Conservation (phyloP, 2,329 filamentous ascomycete species). For the Apiospora rasikravindrae region DNA sequence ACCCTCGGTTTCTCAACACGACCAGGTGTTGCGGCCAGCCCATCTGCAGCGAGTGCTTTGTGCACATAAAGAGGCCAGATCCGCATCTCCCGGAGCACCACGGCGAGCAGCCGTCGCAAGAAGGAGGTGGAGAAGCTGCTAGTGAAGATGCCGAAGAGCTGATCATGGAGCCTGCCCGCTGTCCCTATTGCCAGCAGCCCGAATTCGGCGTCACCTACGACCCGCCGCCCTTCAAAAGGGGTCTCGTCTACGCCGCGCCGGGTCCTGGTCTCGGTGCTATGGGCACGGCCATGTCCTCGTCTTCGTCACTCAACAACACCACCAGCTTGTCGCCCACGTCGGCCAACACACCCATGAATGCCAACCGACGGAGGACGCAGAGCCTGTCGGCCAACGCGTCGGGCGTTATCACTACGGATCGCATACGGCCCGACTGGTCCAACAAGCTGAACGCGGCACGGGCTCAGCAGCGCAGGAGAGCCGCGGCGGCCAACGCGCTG, state of each 20-base stretch:
- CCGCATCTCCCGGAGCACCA: constrained; percentile 77
- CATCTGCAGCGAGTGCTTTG: constrained; percentile 98
- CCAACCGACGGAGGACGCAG: constrained; percentile 54
- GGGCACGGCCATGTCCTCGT: constrained; percentile 82
- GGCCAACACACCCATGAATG: constrained; percentile 38
- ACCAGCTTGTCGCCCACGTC: constrained; percentile 47
- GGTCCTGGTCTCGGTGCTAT: constrained; percentile 51
- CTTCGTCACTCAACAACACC: constrained; percentile 74
- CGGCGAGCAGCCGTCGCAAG: constrained; percentile 46
- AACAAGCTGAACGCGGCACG: constrained; percentile 85
- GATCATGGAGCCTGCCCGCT: constrained; percentile 88
- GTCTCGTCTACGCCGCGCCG: constrained; percentile 69
- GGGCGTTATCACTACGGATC: constrained; percentile 89
- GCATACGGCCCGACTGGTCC: constrained; percentile 91
- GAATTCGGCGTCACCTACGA: constrained; percentile 98
- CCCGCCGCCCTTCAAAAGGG: constrained; percentile 84
- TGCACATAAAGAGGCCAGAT: constrained; percentile 88
- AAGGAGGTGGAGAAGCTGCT: constrained; percentile 26
- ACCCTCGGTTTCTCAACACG: constrained; percentile 91
- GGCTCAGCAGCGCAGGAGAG: constrained; percentile 81
- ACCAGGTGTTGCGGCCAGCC: constrained; percentile 95
- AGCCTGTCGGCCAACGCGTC: constrained; percentile 82
- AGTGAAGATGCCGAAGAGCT: constrained; percentile 58
- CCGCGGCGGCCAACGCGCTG: constrained; percentile 90
- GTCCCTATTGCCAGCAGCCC: constrained; percentile 92